Base-by-base conservation (phyloP, 2,329 filamentous ascomycete species). In the Periconia sp. region DNA sequence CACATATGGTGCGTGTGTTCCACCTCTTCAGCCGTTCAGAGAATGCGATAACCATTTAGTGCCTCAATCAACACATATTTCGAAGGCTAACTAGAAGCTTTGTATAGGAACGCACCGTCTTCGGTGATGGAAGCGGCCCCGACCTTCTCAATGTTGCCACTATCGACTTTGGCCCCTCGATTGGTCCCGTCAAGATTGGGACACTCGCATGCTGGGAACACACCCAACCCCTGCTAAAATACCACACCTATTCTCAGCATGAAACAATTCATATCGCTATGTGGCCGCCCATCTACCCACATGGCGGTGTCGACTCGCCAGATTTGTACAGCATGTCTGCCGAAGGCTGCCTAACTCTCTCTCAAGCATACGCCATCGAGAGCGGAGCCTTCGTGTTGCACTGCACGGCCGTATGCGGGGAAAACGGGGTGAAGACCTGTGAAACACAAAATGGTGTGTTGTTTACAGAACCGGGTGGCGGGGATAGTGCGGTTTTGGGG, bases 301-400 rank as follows among this genome's bases (percentile, higher is more conserved):
- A 62, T 63, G 35, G 67, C 59, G 5, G 65, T 62, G 13, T 31
- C 6, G 20, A 50, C 1, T 20, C 41, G 3, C 62, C 66, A 8
- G 72, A 61, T 0, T 59, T 76, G 42, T 76, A 60, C 37, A 69
- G 65, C 18, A 75, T 77, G 73, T 70, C 64, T 8, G 59, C 65
- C 13, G 72, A 76, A 55, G 71, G 68, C 69, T 59, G 56, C 33
- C 48, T 52, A 30, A 75, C 62, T 43, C 70, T 84, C 1, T 79
- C 81, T 0, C 80, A 80, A 55, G 76, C 78, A 0, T 85, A 85
- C 58, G 83, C 84, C 1, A 78, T 86, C 9, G 84, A 87, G 62
- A 77, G 80, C 1, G 73, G 75, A 9, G 68, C 79, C 0, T 86
- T 81, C 54, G 83, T 86, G 1, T 74, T 85, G 2, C 81, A 83